Conservation (phyloP, 345 rosid species). For the Eucalyptus cladocalyx region DNA sequence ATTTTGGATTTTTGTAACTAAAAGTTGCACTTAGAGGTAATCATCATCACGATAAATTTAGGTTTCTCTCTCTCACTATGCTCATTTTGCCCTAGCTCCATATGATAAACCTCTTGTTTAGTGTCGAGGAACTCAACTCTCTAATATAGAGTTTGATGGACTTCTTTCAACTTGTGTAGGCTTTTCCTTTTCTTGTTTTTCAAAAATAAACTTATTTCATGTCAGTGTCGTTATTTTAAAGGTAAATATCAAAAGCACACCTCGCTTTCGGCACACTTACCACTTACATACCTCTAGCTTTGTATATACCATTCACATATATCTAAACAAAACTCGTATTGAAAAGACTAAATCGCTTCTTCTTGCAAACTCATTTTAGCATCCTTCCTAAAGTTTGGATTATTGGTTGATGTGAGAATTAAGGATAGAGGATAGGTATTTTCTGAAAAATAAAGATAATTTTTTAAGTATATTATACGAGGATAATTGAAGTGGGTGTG, state of each 20-base stretch:
- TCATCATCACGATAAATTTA: too few species aligned
- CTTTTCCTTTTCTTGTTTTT: neutral
- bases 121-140: too few species aligned
- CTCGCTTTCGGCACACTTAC: neutral
- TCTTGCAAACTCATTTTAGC: neutral
- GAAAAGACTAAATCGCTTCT: neutral
- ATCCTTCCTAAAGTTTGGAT: neutral
- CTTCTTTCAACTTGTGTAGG: neutral
- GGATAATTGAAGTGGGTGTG: neutral
- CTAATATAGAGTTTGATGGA: neutral
- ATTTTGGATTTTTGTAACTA: too few species aligned
- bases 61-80: too few species aligned
- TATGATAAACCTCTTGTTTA: too few species aligned
- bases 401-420: neutral
- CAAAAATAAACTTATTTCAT: neutral
- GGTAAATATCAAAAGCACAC: neutral
- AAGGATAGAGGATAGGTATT: neutral
- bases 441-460: neutral
- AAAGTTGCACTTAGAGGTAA: too few species aligned
- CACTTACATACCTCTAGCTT: neutral
- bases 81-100: too few species aligned
- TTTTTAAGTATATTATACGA: neutral
- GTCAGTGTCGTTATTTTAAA: accelerated
- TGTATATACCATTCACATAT: neutral
- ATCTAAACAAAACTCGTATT: neutral